Percentiles rank a stretch among this genome's conserved stretches.
Conservation (phyloP, 2,329 filamentous ascomycete genomes). For the Parastagonospora nodorum region DNA sequence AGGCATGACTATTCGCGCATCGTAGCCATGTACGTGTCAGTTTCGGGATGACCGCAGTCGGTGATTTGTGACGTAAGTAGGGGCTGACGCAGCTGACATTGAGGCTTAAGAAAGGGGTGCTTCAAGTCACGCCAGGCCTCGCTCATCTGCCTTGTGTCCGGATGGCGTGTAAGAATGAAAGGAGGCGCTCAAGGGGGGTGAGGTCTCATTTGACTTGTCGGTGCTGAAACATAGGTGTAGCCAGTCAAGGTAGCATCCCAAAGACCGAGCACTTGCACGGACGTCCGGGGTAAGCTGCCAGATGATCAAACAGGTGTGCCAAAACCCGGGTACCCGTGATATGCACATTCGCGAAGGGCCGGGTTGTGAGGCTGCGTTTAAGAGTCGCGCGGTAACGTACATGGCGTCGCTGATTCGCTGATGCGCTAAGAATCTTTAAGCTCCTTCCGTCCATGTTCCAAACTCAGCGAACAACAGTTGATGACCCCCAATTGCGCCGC, state of each 20-base stretch:
- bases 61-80: conserved; percentile 3
- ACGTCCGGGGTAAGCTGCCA: no score
- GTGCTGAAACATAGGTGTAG: no score
- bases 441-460: conserved; percentile 23
- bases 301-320: no score
- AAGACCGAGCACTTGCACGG: no score
- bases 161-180: not conserved
- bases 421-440: conserved; percentile 20
- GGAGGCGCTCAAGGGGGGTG: no score
- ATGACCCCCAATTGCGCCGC: conserved; percentile 22
- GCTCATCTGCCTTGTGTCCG: not conserved
- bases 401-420: conserved; percentile 6
- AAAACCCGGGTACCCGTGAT: not conserved
- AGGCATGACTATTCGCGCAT: no score
- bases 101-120: conserved; percentile 4
- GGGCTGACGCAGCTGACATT: conserved; percentile 9
- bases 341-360: not conserved
- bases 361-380: not conserved
- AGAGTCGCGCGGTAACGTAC: not conserved
- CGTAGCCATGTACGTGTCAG: not conserved
- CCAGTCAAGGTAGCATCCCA: no score
- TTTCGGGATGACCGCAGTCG: not conserved
- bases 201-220: no score
- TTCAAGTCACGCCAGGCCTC: not conserved
- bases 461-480: conserved; percentile 2